Base-by-base conservation (phyloP, 1,284 basidiomycete species). In the Fistulinella staudtii region DNA sequence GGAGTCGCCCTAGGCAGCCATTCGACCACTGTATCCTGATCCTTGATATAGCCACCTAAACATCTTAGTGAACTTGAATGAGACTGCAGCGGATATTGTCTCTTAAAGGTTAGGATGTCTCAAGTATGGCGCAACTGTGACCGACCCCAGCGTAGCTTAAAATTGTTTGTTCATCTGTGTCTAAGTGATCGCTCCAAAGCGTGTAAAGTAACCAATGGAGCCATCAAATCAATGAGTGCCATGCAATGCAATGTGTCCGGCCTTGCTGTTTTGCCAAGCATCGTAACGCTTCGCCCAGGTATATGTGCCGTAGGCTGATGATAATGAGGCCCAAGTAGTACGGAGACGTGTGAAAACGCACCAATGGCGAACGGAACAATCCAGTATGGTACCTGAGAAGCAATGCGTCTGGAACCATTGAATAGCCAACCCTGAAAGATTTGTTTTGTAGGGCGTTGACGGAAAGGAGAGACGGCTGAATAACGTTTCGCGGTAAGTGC, bases 361-460 rank as follows among this genome's bases (percentile, higher is more conserved):
- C 93, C 92, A 46, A 82, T 57, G 38, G 74, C 80, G 55, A 93
- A 75, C 20, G 93, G 93, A 52, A 92, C 65, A 45, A 79, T 71
- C 70, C 88, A 91, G 74, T 92, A 96, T 37, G 88, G 73, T 20
- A 82, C 72, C 61, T 94, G 88, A 30, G 71, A 72, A 43, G 83
- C 78, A 38, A 93, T 66, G 53, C 93, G 84, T 52, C 77, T 77
- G 75, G 85, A 87, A 37, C 91, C 93, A 70, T 93, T 92, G 77
- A 93, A 90, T 55, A 93, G 60, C 74, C 87, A 95, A 56, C 71
- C 80, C 44, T 77, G 73, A 63, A 94, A 65, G 56, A 84, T 78
- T 50, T 88, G 75, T 39, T 81, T 79, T 36, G 86, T 77, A 10
- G 88, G 79, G 51, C 81, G 81, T 58, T 89, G 80, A 62, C 84